Evolutionary conservation across 257 asterid genomes (phyloP), one percentile per base, ranked within the genome.

Genomic region (Scutellaria galericulata): DNA sequence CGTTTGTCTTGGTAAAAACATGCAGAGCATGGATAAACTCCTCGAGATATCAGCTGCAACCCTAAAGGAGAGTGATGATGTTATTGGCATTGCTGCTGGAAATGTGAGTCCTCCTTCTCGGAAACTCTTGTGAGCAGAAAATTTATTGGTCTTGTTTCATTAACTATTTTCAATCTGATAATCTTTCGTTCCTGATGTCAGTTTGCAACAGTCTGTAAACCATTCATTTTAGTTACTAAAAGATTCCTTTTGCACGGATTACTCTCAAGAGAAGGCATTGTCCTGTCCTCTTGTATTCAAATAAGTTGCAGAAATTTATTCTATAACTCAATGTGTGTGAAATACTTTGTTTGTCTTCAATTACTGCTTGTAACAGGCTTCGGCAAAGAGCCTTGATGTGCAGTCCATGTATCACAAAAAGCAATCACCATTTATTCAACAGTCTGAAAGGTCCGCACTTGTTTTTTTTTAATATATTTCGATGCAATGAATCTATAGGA

Each of bases 11-110:
- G 72, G 27, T 54, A 56, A 56, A 58, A 75, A 64, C 70, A 44
- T 82, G 84, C 96, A 93, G 98, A 87, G 96, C 76, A 74, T 93
- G 83, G 96, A 91, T 71, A 86, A 79, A 73, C 91, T 93, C 73
- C 72, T 91, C 52, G 82, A 83, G 39, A 70, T 91, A 65, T 89
- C 98, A 24, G 86, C 92, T 70, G 82, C 85, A 55, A 63, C 74
- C 35, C 73, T 84, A 79, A 90, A 66, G 74, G 84, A 87, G 80
- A 85, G 86, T 61, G 88, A 83, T 72, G 96, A 89, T 69, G 79
- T 89, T 75, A 56, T 75, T 50, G 81, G 79, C 74, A 56, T 64
- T 45, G 65, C 75, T 71, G 57, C 81, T 72, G 78, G 71, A 66
- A 79, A 83, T 73, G 95, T 82, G 64, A 84, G 73, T 79, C 77